Conservation (phyloP, 805 yeast genomes). For the Pichia californica region DNA sequence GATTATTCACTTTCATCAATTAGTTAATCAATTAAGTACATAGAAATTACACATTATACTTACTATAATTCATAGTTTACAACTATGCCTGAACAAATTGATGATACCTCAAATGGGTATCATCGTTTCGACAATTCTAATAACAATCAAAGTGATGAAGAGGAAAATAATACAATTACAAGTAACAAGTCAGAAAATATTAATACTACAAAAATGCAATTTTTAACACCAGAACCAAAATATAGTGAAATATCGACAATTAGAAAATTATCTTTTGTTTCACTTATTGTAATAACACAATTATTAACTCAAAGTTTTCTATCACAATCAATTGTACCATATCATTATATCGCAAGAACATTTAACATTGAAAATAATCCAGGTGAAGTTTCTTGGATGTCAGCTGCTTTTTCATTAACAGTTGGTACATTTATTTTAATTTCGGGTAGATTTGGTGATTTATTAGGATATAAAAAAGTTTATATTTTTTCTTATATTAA, state of each 20-base stretch:
- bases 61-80: no score
- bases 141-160: no score
- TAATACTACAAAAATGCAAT: background rate
- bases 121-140: no score
- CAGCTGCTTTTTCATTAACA: slow-evolving; percentile 65
- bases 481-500: slow-evolving; percentile 50
- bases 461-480: slow-evolving; percentile 55
- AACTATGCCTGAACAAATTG: no score
- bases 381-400: slow-evolving; percentile 51
- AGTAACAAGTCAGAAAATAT: background rate
- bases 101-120: no score
- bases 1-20: no score
- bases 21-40: no score
- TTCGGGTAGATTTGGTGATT: slow-evolving; percentile 67
- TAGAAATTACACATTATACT: no score
- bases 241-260: slow-evolving; percentile 15
- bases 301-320: slow-evolving; percentile 34
- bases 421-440: slow-evolving; percentile 67
- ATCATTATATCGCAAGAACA: slow-evolving; percentile 24
- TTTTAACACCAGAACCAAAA: slow-evolving; percentile 13
- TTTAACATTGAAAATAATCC: slow-evolving; percentile 24
- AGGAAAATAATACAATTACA: no score
- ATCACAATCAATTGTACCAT: slow-evolving; percentile 27
- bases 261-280: slow-evolving; percentile 14
- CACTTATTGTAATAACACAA: slow-evolving; percentile 25